Percentiles rank a stretch among this genome's conserved stretches.
Evolutionary conservation across 2,329 filamentous ascomycete species (phyloP).

Genomic region (Uncinocarpus reesii): DNA sequence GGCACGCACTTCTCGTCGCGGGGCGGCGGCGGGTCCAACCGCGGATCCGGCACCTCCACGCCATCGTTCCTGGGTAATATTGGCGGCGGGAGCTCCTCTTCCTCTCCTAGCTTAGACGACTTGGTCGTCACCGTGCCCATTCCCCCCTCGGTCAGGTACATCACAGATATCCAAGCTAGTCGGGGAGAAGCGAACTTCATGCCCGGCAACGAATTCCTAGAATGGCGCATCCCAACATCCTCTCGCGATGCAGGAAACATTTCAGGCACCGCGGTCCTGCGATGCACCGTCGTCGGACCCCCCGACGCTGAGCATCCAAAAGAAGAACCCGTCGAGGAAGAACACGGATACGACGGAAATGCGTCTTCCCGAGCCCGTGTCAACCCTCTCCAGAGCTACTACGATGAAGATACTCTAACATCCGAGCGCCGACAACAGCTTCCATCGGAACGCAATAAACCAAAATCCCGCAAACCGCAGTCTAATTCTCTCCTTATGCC

Average conservation of each 20-base stretch:
- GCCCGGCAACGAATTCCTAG: conserved; percentile 58
- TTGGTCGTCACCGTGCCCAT: conserved; percentile 69
- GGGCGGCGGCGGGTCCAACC: conserved; percentile 22
- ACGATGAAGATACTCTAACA: conserved; percentile 32
- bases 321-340: conserved; percentile 37
- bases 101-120: conserved; percentile 59
- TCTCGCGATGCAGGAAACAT: conserved; percentile 60
- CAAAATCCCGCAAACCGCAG: background rate
- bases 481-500: conserved; percentile 67
- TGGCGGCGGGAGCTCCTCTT: conserved; percentile 46
- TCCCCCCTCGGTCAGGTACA: conserved; percentile 65
- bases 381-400: conserved; percentile 38
- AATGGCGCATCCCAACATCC: conserved; percentile 65
- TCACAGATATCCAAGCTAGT: conserved; percentile 70
- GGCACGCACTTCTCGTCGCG: conserved; percentile 34
- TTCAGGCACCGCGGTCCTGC: conserved; percentile 59
- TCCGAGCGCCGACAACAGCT: conserved; percentile 19
- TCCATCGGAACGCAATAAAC: background rate
- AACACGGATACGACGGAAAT: conserved; percentile 26
- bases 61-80: conserved; percentile 39
- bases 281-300: conserved; percentile 68
- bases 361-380: conserved; percentile 12
- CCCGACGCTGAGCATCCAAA: no score
- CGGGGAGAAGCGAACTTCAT: conserved; percentile 76
- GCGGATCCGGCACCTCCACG: conserved; percentile 39